Evolutionary conservation across 129 eudicot species (phyloP).

Genomic region (Pittosporum tobira): DNA sequence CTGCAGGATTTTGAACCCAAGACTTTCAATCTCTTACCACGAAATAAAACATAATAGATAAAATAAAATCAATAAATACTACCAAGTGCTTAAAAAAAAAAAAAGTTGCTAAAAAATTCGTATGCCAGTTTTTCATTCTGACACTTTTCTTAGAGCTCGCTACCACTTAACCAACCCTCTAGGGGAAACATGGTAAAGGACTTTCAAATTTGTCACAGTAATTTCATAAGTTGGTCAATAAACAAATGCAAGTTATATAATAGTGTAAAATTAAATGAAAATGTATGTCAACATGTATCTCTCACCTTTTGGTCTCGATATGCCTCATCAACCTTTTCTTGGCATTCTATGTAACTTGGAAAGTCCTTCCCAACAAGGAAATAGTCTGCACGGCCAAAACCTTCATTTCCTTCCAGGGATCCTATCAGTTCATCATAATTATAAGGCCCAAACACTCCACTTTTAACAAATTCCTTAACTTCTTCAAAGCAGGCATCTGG

Average conservation of each 20-base stretch:
- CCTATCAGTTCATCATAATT: conserved; percentile 67
- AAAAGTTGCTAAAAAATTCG: too few relatives aligned
- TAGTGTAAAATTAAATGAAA: background rate
- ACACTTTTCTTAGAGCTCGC: too few relatives aligned
- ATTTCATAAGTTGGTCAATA: background rate
- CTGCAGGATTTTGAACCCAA: too few relatives aligned
- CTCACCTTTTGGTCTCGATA: conserved; percentile 82
- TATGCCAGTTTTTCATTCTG: too few relatives aligned
- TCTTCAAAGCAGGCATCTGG: conserved; percentile 77
- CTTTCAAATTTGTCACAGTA: too few relatives aligned
- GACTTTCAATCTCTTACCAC: too few relatives aligned
- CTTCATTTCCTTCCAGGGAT: conserved; percentile 89
- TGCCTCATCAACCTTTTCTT: conserved; percentile 79
- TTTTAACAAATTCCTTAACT: conserved; percentile 64
- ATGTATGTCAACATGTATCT: conserved; percentile 3
- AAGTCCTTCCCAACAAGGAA: conserved; percentile 95
- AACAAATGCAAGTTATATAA: background rate
- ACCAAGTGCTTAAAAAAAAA: too few relatives aligned
- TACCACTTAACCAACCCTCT: too few relatives aligned
- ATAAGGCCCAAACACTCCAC: conserved; percentile 69
- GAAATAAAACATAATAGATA: too few relatives aligned
- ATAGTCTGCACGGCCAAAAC: conserved; percentile 85
- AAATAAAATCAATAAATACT: too few relatives aligned
- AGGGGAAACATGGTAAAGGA: too few relatives aligned
- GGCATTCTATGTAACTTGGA: conserved; percentile 91